phyloP scores from a whole-genome alignment of 2,329 filamentous ascomycete genomes.

The Xylariales sp. region DNA sequence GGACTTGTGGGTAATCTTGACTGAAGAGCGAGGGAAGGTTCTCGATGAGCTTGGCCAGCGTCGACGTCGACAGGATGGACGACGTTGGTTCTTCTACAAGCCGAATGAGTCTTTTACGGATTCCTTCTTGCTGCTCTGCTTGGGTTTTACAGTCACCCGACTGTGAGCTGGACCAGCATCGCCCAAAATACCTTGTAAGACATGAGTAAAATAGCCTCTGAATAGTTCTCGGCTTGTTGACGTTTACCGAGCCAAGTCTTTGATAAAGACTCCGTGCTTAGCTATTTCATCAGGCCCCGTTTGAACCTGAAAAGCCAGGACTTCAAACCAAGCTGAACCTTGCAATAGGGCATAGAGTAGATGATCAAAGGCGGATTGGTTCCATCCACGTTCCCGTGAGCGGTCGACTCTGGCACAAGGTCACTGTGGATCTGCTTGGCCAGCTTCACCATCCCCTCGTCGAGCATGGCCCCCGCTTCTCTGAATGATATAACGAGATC shows the following conservation, averaged over 20 bases:
- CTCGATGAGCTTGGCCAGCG: constrained; percentile 1
- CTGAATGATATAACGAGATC: constrained; percentile 13
- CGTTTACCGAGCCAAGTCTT: constrained; percentile 13
- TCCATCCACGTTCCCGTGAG: constrained; percentile 18
- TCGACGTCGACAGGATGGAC: background rate
- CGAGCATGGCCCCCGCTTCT: constrained; percentile 10
- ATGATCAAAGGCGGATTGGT: constrained; percentile 21
- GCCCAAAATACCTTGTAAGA: constrained; percentile 22
- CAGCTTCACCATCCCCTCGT: constrained; percentile 16
- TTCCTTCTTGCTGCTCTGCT: constrained; percentile 11
- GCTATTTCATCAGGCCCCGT: constrained; percentile 15
- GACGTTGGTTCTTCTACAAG: background rate
- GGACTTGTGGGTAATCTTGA: constrained; percentile 23
- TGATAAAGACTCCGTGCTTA: constrained; percentile 11
- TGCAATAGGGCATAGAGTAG: constrained; percentile 16
- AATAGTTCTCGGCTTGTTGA: background rate
- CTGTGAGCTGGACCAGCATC: constrained; percentile 17
- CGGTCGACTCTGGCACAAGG: constrained; percentile 20
- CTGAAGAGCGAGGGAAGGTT: constrained; percentile 21
- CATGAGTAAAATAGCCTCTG: background rate
- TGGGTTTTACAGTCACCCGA: constrained; percentile 15
- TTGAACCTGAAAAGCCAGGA: constrained; percentile 14
- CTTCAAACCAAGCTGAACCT: constrained; percentile 21
- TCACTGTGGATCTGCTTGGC: constrained; percentile 21
- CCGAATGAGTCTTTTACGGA: background rate